Conservation (phyloP, 768 basidiomycete species). For the Paxillus involutus region DNA sequence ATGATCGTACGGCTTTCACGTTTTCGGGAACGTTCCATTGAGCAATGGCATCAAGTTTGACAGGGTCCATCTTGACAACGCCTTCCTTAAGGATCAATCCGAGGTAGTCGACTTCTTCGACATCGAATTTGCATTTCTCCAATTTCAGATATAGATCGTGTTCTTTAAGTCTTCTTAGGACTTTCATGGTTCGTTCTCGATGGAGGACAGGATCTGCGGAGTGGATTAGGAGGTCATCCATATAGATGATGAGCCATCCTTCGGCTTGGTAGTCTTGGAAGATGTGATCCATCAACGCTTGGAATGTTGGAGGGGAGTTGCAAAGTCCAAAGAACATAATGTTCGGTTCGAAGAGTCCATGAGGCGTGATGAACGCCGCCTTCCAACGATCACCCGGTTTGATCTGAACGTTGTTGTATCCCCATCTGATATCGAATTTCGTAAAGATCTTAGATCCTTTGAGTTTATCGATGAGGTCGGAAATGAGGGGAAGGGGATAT, state of each 20-base stretch:
- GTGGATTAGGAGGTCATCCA: slow-evolving; percentile 27
- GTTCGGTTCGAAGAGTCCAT: background rate
- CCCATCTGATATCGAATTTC: background rate
- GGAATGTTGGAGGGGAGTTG: slow-evolving; percentile 20
- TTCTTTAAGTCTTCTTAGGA: slow-evolving; percentile 28
- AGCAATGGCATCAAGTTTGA: slow-evolving; percentile 33
- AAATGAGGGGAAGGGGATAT: background rate
- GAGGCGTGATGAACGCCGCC: background rate
- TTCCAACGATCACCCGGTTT: slow-evolving; percentile 1
- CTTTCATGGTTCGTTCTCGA: slow-evolving; percentile 4
- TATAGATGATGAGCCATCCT: slow-evolving; percentile 25
- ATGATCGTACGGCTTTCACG: slow-evolving; percentile 31
- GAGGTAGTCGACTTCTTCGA: background rate
- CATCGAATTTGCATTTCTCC: slow-evolving; percentile 23
- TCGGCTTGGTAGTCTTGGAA: slow-evolving; percentile 4
- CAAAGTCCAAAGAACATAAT: slow-evolving; percentile 21
- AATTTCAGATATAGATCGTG: slow-evolving; percentile 35
- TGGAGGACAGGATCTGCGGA: slow-evolving; percentile 13
- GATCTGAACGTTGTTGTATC: background rate
- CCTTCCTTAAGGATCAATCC: background rate
- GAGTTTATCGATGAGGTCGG: background rate
- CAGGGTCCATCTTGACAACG: slow-evolving; percentile 31
- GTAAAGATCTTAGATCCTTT: background rate
- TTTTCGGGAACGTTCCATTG: slow-evolving; percentile 27
- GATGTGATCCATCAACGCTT: background rate